Evolutionary conservation across 2,329 filamentous ascomycete genomes (phyloP).

Genomic region (Nothopassalora personata): DNA sequence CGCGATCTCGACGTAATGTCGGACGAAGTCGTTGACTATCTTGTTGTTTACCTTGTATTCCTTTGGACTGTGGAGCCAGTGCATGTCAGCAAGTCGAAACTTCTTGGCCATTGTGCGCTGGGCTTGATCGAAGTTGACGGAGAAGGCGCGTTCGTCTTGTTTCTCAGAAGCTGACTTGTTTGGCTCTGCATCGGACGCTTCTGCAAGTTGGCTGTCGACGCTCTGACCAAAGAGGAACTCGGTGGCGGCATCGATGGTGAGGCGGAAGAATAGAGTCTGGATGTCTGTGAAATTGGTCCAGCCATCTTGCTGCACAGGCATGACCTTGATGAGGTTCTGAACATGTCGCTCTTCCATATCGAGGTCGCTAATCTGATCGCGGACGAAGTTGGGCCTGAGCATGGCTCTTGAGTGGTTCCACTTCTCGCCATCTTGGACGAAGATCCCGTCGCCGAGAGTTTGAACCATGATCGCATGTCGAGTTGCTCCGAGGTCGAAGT

Average conservation of each 20-base stretch:
- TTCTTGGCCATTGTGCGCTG: slow-evolving; percentile 36
- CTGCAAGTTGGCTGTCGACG: slow-evolving; percentile 34
- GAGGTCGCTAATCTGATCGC: slow-evolving; percentile 36
- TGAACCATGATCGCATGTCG: slow-evolving; percentile 28
- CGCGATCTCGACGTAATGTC: slow-evolving; percentile 43
- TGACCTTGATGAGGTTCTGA: slow-evolving; percentile 30
- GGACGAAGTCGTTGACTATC: slow-evolving; percentile 41
- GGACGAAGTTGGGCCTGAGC: slow-evolving; percentile 36
- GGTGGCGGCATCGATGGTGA: slow-evolving; percentile 47
- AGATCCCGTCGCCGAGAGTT: slow-evolving; percentile 32
- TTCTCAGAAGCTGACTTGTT: slow-evolving; percentile 20
- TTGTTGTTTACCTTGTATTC: slow-evolving; percentile 37
- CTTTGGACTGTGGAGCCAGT: slow-evolving; percentile 34
- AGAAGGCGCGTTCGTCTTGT: slow-evolving; percentile 36
- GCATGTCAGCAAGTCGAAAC: slow-evolving; percentile 34
- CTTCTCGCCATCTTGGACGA: slow-evolving; percentile 31
- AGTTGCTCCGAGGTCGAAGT: slow-evolving; percentile 29
- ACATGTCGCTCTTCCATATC: slow-evolving; percentile 34
- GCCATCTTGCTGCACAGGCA: slow-evolving; percentile 25
- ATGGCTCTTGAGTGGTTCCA: slow-evolving; percentile 36
- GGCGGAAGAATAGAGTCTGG: slow-evolving; percentile 43
- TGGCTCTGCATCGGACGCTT: slow-evolving; percentile 23
- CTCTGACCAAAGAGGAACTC: slow-evolving; percentile 43
- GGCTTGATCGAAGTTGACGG: slow-evolving; percentile 40
- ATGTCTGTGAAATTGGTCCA: slow-evolving; percentile 31